phyloP scores from a whole-genome alignment of 2,329 filamentous ascomycete genomes.

The Colletotrichum costaricense region DNA sequence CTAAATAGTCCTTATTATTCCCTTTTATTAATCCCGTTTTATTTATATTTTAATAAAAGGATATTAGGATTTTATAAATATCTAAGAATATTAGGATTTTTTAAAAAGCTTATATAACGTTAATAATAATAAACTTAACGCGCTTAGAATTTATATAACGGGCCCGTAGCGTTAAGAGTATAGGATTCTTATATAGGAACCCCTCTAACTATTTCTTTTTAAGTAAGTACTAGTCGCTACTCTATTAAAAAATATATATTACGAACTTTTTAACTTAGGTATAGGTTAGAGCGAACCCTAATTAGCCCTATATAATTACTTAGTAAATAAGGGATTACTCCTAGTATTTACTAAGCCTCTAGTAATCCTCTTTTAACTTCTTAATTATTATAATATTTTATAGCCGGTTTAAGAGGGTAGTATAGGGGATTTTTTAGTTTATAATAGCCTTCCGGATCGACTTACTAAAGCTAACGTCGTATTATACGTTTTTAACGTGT shows the following conservation, averaged over 20 bases:
- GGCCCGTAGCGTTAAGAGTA: not conserved
- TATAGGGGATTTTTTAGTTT: too few species aligned
- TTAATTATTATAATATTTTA: fast-evolving
- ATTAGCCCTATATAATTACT: not conserved
- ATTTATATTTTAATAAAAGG: too few species aligned
- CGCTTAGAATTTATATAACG: too few species aligned
- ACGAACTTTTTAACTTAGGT: not conserved
- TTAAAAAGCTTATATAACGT: too few species aligned
- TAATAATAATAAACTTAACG: too few species aligned
- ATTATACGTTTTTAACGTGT: too few species aligned
- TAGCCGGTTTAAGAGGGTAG: fast-evolving
- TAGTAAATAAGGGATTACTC: not conserved
- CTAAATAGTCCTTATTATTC: too few species aligned
- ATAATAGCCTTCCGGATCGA: too few species aligned
- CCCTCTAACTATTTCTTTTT: not conserved
- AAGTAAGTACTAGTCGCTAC: not conserved
- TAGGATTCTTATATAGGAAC: not conserved
- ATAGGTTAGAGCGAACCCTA: not conserved
- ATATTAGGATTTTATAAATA: too few species aligned
- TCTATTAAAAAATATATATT: not conserved
- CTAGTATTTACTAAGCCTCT: not conserved
- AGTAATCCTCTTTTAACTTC: conserved; percentile 17
- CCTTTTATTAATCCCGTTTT: too few species aligned
- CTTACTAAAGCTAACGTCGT: too few species aligned
- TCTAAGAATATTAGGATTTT: too few species aligned